Conservation (phyloP, 345 rosid species). For the Limnanthes douglasii region DNA sequence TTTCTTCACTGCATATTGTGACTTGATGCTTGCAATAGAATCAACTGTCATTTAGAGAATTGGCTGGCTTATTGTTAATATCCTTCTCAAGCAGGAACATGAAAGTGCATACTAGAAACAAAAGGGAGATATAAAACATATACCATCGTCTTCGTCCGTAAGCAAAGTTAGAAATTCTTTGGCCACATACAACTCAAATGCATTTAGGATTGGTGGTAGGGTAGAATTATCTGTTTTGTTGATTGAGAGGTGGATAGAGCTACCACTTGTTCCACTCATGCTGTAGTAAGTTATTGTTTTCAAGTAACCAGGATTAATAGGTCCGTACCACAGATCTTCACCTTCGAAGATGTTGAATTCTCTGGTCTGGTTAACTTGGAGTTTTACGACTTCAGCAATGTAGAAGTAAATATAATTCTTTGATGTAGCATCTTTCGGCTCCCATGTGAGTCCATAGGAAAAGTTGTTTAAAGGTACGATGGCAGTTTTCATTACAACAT, state of each 20-base stretch:
- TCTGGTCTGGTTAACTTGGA: neutral
- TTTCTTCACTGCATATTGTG: constrained; percentile 10
- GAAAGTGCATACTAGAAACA: neutral
- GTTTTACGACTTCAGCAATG: constrained; percentile 9
- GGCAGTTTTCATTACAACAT: constrained; percentile 4
- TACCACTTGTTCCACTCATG: neutral
- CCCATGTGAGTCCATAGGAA: neutral
- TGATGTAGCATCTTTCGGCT: neutral
- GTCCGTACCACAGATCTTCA: no score
- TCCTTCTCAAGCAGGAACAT: neutral
- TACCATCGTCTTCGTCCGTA: constrained; percentile 10
- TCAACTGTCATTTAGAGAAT: constrained; percentile 9
- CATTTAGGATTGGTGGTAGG: constrained; percentile 10
- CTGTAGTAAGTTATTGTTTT: neutral
- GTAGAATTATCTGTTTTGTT: neutral
- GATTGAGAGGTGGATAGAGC: neutral
- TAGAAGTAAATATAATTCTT: constrained; percentile 14
- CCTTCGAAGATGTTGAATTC: constrained; percentile 1
- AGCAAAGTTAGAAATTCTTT: constrained; percentile 3
- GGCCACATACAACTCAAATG: constrained; percentile 4
- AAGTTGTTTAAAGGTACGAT: neutral
- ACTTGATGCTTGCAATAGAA: constrained; percentile 18
- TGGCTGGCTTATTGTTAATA: neutral
- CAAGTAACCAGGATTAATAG: no score
- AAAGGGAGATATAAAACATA: neutral